Conservation (phyloP, 164 flowering plant genomes). For the Pachysandra terminalis region DNA sequence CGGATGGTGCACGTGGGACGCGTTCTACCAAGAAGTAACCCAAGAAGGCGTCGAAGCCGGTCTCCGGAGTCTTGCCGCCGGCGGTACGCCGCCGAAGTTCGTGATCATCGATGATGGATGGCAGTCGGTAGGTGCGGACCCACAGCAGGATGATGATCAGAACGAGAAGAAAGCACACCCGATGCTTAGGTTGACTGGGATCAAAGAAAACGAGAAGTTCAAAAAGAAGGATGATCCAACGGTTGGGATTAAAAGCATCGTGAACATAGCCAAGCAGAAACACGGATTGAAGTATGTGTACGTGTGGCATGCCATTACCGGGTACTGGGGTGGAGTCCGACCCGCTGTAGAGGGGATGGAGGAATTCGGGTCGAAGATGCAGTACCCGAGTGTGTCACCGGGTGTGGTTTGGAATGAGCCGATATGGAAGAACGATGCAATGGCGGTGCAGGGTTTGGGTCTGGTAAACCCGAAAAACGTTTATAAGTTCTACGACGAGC, state of each 20-base stretch:
- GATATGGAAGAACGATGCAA: conserved; percentile 56
- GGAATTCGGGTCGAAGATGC: conserved; percentile 57
- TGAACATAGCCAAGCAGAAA: conserved; percentile 65
- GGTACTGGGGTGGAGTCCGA: conserved; percentile 96
- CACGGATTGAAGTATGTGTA: conserved; percentile 72
- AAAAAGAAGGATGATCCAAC: conserved; percentile 56
- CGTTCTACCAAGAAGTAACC: conserved; percentile 88
- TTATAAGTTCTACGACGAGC: conserved; percentile 61
- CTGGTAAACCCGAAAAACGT: conserved; percentile 65
- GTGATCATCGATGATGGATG: conserved; percentile 86
- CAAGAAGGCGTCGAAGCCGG: conserved; percentile 88
- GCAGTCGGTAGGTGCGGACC: conserved; percentile 64
- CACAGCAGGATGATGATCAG: conserved; percentile 8
- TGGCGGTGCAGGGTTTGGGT: conserved; percentile 81
- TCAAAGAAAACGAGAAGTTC: conserved; percentile 80
- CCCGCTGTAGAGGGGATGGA: conserved; percentile 45
- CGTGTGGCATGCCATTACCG: conserved; percentile 83
- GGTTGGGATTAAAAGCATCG: conserved; percentile 67
- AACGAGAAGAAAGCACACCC: conserved; percentile 36
- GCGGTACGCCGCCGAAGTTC: conserved; percentile 80
- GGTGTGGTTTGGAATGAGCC: conserved; percentile 80
- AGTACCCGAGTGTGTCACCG: conserved; percentile 48
- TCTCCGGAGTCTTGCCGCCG: conserved; percentile 51
- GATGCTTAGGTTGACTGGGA: conserved; percentile 59
- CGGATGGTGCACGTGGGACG: conserved; percentile 99